Base-by-base conservation (phyloP, 2,329 filamentous ascomycete species). In the Hypomyces perniciosus region DNA sequence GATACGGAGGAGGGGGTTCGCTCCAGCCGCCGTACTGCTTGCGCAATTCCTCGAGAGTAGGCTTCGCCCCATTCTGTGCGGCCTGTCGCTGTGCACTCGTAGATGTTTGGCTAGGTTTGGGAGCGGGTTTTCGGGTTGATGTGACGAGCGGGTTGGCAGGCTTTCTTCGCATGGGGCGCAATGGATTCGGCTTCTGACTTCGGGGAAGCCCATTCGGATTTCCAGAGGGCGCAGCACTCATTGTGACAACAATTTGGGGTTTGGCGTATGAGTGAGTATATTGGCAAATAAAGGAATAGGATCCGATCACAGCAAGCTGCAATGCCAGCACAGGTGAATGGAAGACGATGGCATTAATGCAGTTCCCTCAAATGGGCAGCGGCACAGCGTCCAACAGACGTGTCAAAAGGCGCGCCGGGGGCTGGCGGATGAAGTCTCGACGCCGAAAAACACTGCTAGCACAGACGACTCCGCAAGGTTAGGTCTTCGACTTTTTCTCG, bases 131-230 rank as follows among this genome's bases (percentile, higher is more conserved):
- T 56, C 75, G 80, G 62, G 84, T 82, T 41, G 81, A 77, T 47
- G 83, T 74, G 46, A 85, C 81, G 20, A 88, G 71, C 30, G 86
- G 85, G 59, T 88, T 83, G 50, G 74, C 70, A 52, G 75, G 68
- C 45, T 62, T 66, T 50, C 63, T 69, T 33, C 73, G 68, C 57
- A 73, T 67, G 30, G 70, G 68, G 34, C 70, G 67, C 39, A 71
- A 54, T 13, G 68, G 68, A 53, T 70, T 70, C 28, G 63, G 57
- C 53, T 66, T 70, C 40, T 58, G 59, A 38, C 38, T 57, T 51
- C 59, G 55, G 13, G 65, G 58, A 44, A 58, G 52, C 50, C 67
- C 68, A 59, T 69, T 70, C 34, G 63, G 61, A 40, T 58, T 59
- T 43, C 65, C 65, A 29, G 71, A 58, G 8, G 69, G 68, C 42